These are phyloP conservation scores for Bolboschoenus planiculmis DNA, from an alignment of 176 grass and related monocot genomes.

Conservation along the genomic window DNA sequence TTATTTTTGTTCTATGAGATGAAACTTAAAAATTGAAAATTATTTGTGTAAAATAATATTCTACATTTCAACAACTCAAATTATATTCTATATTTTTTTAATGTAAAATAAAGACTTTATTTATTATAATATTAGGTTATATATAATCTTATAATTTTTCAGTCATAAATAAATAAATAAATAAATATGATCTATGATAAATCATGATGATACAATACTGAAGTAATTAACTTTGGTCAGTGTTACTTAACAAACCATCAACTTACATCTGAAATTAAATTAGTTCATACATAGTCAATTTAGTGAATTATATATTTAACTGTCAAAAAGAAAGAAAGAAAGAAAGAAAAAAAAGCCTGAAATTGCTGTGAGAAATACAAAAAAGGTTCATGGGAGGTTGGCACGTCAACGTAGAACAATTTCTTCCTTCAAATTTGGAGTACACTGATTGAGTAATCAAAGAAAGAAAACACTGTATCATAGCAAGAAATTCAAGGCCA, in stretches of 20 bases:
- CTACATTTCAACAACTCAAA: too few relatives aligned
- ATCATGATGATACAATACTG: background rate
- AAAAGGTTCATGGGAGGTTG: background rate
- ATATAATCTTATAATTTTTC: too few relatives aligned
- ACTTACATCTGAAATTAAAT: background rate
- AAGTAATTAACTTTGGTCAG: background rate
- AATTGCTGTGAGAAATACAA: slow-evolving; percentile 4
- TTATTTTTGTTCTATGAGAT: background rate
- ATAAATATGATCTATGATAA: background rate
- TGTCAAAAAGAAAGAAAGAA: too few relatives aligned
- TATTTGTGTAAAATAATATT: background rate
- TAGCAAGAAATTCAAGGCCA: background rate
- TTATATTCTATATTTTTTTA: too few relatives aligned
- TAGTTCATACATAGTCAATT: background rate
- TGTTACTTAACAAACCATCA: background rate
- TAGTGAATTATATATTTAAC: too few relatives aligned
- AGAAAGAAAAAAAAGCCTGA: too few relatives aligned
- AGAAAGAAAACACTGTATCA: background rate
- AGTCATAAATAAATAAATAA: background rate
- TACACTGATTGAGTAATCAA: background rate
- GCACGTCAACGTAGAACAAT: background rate
- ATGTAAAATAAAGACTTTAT: too few relatives aligned
- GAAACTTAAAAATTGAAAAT: background rate
- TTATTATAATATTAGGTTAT: too few relatives aligned
- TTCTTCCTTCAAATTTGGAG: background rate